A percentile compares a stretch with the other conserved stretches of the same genome.
Evolutionary conservation across 2,329 filamentous ascomycete genomes (phyloP).

Genomic region (Tympanopsis confertula): DNA sequence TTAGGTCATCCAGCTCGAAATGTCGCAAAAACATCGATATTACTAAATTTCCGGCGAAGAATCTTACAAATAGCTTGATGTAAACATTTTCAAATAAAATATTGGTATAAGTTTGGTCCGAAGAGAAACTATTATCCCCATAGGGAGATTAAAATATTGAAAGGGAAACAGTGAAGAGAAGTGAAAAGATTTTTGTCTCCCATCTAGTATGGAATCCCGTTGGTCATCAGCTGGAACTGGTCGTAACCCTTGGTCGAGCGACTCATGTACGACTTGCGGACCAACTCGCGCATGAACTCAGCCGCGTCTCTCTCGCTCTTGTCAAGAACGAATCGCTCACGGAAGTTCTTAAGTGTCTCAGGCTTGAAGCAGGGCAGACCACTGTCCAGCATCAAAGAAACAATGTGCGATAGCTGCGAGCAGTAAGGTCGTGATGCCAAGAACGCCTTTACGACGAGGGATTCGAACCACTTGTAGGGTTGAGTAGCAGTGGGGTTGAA

Average conservation of each 20-base stretch:
- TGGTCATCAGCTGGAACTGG: constrained; percentile 92
- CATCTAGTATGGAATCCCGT: constrained; percentile 90
- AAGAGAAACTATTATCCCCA: too few relatives aligned
- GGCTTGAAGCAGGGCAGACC: constrained; percentile 97
- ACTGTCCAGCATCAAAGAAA: constrained; percentile 89
- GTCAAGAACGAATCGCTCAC: constrained; percentile 83
- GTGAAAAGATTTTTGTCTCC: too few relatives aligned
- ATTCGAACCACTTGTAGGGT: constrained; percentile 90
- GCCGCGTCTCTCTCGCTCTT: constrained; percentile 86
- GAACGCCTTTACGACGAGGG: constrained; percentile 91
- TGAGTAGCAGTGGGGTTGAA: constrained; percentile 28
- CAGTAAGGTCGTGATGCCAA: constrained; percentile 75
- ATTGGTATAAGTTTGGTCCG: too few relatives aligned
- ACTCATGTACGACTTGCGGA: constrained; percentile 81
- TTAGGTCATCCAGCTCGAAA: too few relatives aligned
- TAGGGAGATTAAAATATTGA: too few relatives aligned
- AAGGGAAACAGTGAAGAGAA: too few relatives aligned
- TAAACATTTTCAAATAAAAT: too few relatives aligned
- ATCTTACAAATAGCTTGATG: too few relatives aligned
- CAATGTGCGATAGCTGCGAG: constrained; percentile 80
- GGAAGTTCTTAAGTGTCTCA: constrained; percentile 84
- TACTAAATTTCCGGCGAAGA: too few relatives aligned
- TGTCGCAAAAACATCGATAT: too few relatives aligned
- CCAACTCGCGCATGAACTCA: constrained; percentile 80
- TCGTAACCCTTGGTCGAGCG: constrained; percentile 93